Evolutionary conservation across 768 basidiomycete genomes (phyloP).

Genomic region (Rhizopogon sp.): DNA sequence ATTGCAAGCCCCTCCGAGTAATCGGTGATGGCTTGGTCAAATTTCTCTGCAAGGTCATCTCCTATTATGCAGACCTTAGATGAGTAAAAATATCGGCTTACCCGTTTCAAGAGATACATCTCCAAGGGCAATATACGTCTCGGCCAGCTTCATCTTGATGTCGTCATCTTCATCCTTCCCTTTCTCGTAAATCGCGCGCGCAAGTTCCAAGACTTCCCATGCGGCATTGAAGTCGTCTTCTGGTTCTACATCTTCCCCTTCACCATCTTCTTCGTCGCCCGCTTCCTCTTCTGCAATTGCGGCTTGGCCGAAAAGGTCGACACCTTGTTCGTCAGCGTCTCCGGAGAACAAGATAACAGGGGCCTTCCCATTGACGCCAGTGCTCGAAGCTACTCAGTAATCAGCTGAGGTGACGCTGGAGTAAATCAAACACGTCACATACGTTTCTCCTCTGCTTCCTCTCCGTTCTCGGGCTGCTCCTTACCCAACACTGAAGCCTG

Average conservation of each 20-base stretch:
- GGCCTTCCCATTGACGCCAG: slow-evolving; percentile 36
- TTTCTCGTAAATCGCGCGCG: slow-evolving; percentile 80
- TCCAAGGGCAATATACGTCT: slow-evolving; percentile 85
- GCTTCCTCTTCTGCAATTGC: slow-evolving; percentile 46
- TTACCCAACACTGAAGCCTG: slow-evolving; percentile 88
- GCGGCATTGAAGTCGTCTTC: slow-evolving; percentile 98
- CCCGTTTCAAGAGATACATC: slow-evolving; percentile 98
- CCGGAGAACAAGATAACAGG: slow-evolving; percentile 78
- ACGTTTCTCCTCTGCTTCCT: slow-evolving; percentile 40
- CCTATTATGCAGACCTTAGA: neutral
- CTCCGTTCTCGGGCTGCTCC: slow-evolving; percentile 59
- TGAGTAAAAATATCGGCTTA: slow-evolving; percentile 28
- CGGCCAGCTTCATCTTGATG: slow-evolving; percentile 78
- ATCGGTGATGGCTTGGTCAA: slow-evolving; percentile 89
- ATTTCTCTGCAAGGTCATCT: slow-evolving; percentile 64
- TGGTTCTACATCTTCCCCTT: slow-evolving; percentile 70
- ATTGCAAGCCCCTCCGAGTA: slow-evolving; percentile 74
- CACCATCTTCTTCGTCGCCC: slow-evolving; percentile 51
- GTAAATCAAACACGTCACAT: slow-evolving; percentile 2
- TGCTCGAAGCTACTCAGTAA: slow-evolving; percentile 22
- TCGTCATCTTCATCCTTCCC: slow-evolving; percentile 52
- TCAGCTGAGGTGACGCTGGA: neutral
- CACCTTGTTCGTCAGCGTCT: slow-evolving; percentile 62
- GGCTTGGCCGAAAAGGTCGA: slow-evolving; percentile 63
- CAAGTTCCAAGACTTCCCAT: slow-evolving; percentile 96